Evolutionary conservation across 176 grass and related monocot species (phyloP).

Genomic region (Raddia guianensis): DNA sequence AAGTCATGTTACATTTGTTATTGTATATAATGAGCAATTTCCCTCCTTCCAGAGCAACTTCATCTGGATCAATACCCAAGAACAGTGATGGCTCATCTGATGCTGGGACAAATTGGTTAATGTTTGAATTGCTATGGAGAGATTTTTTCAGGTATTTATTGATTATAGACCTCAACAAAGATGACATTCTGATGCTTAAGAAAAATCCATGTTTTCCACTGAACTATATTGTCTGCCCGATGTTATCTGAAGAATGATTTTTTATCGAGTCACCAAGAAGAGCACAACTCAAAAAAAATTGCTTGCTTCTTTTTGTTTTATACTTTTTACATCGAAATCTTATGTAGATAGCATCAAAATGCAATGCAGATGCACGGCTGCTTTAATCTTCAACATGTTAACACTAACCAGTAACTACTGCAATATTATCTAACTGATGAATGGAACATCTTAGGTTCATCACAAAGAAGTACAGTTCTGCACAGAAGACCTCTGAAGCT

Average conservation of each 20-base stretch:
- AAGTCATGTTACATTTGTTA: not conserved
- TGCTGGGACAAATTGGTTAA: constrained; percentile 92
- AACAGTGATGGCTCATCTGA: constrained; percentile 46
- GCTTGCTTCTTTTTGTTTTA: too few species aligned
- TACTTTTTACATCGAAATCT: not conserved
- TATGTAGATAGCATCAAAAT: not conserved
- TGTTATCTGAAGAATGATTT: not conserved
- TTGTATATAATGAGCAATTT: constrained; percentile 9
- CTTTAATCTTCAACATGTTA: constrained; percentile 13
- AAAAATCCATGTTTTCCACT: not conserved
- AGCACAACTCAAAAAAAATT: too few species aligned
- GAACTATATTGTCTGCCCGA: not conserved
- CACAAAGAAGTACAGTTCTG: constrained; percentile 85
- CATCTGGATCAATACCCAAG: constrained; percentile 48
- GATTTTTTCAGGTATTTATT: constrained; percentile 92
- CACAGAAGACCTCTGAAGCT: constrained; percentile 63
- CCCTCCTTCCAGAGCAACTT: constrained; percentile 47
- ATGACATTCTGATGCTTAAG: constrained; percentile 11
- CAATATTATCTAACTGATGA: constrained; percentile 24
- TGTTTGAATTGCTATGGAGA: constrained; percentile 96
- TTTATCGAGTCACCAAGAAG: constrained; percentile 25
- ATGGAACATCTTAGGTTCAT: constrained; percentile 65
- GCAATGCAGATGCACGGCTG: not conserved
- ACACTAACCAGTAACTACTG: not conserved
- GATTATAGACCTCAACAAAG: not conserved